Conservation (phyloP, 2,329 filamentous ascomycete species). For the Colletotrichum sp. region DNA sequence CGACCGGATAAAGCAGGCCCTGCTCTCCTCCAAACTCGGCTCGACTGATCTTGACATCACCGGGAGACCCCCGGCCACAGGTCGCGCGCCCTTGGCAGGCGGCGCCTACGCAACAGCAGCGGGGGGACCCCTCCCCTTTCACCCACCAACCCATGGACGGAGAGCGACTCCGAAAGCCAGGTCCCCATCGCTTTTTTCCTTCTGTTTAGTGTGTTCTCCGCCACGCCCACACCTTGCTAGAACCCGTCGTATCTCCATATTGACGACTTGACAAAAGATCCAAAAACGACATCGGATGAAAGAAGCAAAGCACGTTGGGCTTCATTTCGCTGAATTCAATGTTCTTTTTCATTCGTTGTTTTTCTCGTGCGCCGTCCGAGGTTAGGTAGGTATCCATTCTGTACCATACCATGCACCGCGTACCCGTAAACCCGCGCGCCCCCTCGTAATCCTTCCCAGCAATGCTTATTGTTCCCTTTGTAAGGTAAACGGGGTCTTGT, state of each 20-base stretch:
- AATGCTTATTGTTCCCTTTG: conserved; percentile 19
- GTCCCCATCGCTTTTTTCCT: neutral
- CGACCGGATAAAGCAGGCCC: conserved; percentile 1
- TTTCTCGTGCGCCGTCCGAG: neutral
- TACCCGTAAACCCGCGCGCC: neutral
- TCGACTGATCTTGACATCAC: conserved; percentile 18
- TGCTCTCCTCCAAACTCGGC: conserved; percentile 6
- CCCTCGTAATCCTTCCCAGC: conserved; percentile 10
- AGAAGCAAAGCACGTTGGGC: neutral
- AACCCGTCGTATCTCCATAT: conserved; percentile 12
- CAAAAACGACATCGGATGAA: conserved; percentile 1
- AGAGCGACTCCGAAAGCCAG: conserved; percentile 13
- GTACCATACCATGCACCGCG: neutral
- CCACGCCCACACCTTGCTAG: neutral
- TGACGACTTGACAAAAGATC: conserved; percentile 9
- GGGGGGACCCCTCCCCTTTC: neutral
- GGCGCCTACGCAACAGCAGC: conserved; percentile 8
- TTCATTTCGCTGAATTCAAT: neutral
- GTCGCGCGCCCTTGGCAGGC: neutral
- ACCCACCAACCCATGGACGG: neutral
- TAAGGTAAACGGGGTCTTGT: neutral
- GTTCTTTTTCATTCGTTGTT: neutral
- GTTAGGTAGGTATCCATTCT: neutral
- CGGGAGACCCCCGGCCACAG: neutral
- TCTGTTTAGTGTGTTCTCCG: neutral